Evolutionary conservation across 805 yeast species (phyloP).

Genomic region (Priceomyces castillae): DNA sequence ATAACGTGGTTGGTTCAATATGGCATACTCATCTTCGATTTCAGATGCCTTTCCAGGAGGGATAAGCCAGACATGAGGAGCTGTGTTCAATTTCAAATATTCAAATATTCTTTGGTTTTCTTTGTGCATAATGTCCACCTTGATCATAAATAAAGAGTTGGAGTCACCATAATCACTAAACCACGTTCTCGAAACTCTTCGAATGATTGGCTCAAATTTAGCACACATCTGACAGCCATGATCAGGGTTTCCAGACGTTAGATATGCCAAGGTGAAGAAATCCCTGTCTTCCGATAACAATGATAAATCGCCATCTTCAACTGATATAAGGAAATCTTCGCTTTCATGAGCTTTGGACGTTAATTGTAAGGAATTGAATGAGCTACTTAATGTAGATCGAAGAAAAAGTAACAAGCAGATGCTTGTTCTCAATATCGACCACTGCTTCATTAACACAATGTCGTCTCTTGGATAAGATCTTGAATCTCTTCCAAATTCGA

Average conservation of each 20-base stretch:
- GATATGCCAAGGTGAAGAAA: slow-evolving; percentile 48
- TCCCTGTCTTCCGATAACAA: slow-evolving; percentile 49
- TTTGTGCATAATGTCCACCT: slow-evolving; percentile 47
- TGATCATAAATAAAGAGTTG: slow-evolving; percentile 43
- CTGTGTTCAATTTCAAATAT: slow-evolving; percentile 42
- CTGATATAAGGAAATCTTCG: slow-evolving; percentile 39
- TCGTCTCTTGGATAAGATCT: too few relatives aligned
- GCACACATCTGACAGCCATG: slow-evolving; percentile 50
- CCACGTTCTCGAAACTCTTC: slow-evolving; percentile 44
- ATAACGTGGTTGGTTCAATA: slow-evolving; percentile 28
- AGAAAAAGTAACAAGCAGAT: background rate
- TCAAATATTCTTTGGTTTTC: slow-evolving; percentile 42
- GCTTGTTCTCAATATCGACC: background rate
- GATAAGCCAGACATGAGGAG: slow-evolving; percentile 68
- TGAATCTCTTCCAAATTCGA: too few relatives aligned
- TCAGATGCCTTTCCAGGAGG: slow-evolving; percentile 44
- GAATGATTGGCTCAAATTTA: slow-evolving; percentile 39
- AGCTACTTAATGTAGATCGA: background rate
- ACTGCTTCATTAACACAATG: background rate
- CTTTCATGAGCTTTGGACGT: slow-evolving; percentile 5
- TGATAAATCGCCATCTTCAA: slow-evolving; percentile 39
- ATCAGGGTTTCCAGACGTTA: slow-evolving; percentile 47
- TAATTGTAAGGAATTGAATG: slow-evolving; percentile 2
- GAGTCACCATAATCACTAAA: slow-evolving; percentile 41
- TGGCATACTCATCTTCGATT: slow-evolving; percentile 16